A percentile compares a stretch with the other conserved stretches of the same genome.
Evolutionary conservation across 176 grass and related monocot species (phyloP).

Genomic region (Areca catechu): DNA sequence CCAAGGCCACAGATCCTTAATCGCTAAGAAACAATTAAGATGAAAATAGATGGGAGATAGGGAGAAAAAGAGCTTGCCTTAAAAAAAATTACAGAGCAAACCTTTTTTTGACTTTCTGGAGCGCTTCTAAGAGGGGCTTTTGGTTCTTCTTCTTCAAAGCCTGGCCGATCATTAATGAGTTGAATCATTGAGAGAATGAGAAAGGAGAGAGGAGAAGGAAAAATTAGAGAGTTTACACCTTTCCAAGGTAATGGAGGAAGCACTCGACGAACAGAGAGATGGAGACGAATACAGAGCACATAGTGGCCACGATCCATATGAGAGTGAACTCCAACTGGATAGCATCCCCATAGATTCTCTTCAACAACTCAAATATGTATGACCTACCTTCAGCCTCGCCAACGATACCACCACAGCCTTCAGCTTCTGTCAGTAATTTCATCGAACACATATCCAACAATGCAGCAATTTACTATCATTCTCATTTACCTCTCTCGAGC

Average conservation of each 20-base stretch:
- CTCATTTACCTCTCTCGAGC: too few species aligned
- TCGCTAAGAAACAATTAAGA: neutral
- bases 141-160: neutral
- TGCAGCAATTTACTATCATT: too few species aligned
- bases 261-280: conserved; percentile 12
- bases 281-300: conserved; percentile 14
- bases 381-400: too few species aligned
- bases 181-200: too few species aligned
- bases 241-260: conserved; percentile 13
- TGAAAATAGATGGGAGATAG: neutral
- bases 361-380: too few species aligned
- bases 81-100: neutral
- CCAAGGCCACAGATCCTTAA: neutral
- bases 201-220: too few species aligned
- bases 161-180: neutral
- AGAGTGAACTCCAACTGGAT: conserved; percentile 10
- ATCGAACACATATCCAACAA: too few species aligned
- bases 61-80: neutral
- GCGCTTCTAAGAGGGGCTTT: neutral
- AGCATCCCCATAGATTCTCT: too few species aligned
- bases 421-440: too few species aligned
- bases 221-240: neutral
- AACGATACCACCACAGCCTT: too few species aligned
- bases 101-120: neutral
- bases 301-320: conserved; percentile 14